Base-by-base conservation (phyloP, 805 yeast species). In the Nakazawaea anatomiae region DNA sequence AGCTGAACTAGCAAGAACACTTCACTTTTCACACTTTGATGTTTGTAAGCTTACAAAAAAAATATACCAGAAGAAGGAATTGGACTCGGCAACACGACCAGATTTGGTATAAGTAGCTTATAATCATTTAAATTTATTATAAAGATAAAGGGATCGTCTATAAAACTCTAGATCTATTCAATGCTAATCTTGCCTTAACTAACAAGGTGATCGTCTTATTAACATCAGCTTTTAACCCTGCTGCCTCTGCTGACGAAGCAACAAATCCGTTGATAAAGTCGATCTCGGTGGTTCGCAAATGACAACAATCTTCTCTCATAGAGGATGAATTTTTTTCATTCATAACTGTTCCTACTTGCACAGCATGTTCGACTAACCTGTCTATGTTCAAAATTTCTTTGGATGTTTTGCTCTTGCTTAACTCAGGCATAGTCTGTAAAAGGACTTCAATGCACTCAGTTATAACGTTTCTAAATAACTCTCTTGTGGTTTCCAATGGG, bases 181-280 rank as follows among this genome's bases (percentile, higher is more conserved):
- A 53, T n/a, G 44, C 41, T 6, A 62, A 35, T 52, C 71, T 66
- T 3, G 69, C 61, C 44, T 71, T 71, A 3, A 83, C 76, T 63
- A 85, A 64, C 6, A 65, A 58, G 28, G 67, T 59, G 41, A 85
- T 58, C 53, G 77, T 67, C 32, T 60, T 60, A 61, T 85, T 85
- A 44, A 74, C 67, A 1, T 74, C 74, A 1, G 84, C 76, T 1
- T 68, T 58, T 1, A 72, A 44, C 1, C 73, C 70, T 44, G 74
- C 66, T 52, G 70, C 67, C 32, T 65, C 57, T 1, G 88, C 96
- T 48, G 82, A 66, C 6, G 60, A 62, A 1, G 77, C 83, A 10
- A 91, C 73, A 60, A 82, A 89, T 1, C 97, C 97, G 62, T 91
- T 94, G 53, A 92, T 83, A 62, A 78, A 86, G 54, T 84, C 87